Evolutionary conservation across 371 early-diverging fungal genomes (phyloP).

Genomic region (Capniomyces stellatus): DNA sequence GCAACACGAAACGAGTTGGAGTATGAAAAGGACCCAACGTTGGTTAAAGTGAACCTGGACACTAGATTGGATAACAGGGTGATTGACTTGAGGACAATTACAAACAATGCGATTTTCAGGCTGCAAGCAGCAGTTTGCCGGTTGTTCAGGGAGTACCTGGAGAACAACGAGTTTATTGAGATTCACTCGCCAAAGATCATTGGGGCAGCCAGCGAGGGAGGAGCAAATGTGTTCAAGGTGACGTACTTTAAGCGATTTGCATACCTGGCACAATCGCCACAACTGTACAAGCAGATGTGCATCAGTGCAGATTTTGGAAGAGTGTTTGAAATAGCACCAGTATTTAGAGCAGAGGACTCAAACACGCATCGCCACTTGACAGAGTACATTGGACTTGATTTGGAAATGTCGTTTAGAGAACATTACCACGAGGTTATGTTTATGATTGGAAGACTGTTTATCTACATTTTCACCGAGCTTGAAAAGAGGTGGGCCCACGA

Average conservation of each 20-base stretch:
- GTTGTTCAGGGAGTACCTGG: conserved; percentile 88
- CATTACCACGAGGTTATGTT: conserved; percentile 96
- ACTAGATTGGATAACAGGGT: conserved; percentile 95
- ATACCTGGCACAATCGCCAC: conserved; percentile 97
- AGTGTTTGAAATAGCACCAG: conserved; percentile 98
- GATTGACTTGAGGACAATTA: conserved; percentile 90
- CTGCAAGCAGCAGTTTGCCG: conserved; percentile 88
- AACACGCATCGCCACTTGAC: conserved; percentile 99
- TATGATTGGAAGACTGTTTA: conserved; percentile 80
- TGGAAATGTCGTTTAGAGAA: conserved; percentile 98
- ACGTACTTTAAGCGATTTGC: conserved; percentile 94
- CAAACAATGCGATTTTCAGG: conserved; percentile 97
- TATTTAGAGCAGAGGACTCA: conserved; percentile 98
- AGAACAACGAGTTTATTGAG: conserved; percentile 76
- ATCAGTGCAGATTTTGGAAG: conserved; percentile 95
- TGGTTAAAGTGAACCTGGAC: conserved; percentile 69
- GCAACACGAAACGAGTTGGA: conserved; percentile 78
- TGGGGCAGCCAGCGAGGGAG: conserved; percentile 95
- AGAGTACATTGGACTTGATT: conserved; percentile 98
- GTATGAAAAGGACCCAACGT: conserved; percentile 45
- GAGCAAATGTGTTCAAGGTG: conserved; percentile 96
- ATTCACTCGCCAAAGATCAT: conserved; percentile 99
- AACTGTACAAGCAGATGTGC: conserved; percentile 99
- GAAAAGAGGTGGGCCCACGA: conserved; percentile 65
- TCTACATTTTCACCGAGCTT: conserved; percentile 77